phyloP scores from a whole-genome alignment of 805 yeast species.

The Hagleromyces aurorensis region DNA sequence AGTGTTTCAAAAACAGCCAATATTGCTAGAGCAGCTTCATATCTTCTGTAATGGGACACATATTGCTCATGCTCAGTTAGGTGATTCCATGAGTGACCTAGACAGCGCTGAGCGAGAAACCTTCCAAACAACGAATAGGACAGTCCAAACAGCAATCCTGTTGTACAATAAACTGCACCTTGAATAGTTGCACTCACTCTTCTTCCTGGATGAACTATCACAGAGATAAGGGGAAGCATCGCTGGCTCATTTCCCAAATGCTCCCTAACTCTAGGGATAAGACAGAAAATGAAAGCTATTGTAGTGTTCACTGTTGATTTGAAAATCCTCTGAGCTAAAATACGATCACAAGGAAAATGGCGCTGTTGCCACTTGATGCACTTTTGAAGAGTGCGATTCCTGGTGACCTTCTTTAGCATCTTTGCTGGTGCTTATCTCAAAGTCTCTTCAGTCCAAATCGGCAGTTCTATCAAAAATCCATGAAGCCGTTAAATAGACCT shows the following conservation, averaged over 20 bases:
- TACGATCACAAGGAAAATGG: slow-evolving; percentile 28
- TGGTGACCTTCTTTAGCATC: too few species aligned
- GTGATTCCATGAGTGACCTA: slow-evolving; percentile 24
- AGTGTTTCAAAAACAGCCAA: slow-evolving; percentile 38
- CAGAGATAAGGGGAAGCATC: slow-evolving; percentile 39
- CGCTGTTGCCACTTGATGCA: slow-evolving; percentile 9
- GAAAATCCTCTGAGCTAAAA: slow-evolving; percentile 32
- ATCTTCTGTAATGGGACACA: slow-evolving; percentile 25
- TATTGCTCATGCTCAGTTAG: slow-evolving; percentile 30
- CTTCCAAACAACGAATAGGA: slow-evolving; percentile 37
- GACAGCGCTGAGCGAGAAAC: slow-evolving; percentile 34
- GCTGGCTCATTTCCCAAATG: slow-evolving; percentile 37
- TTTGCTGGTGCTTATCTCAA: background rate
- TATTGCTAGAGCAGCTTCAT: slow-evolving; percentile 36
- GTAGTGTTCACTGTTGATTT: slow-evolving; percentile 35
- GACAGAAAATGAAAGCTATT: slow-evolving; percentile 35
- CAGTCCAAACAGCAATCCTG: slow-evolving; percentile 37
- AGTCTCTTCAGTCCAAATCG: background rate
- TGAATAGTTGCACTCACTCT: slow-evolving; percentile 42
- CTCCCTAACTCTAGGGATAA: slow-evolving; percentile 32
- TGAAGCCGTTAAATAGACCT: background rate
- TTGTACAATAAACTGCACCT: slow-evolving; percentile 33
- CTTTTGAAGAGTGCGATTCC: too few species aligned
- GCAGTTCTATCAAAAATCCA: slow-evolving; percentile 1
- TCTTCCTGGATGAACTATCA: slow-evolving; percentile 44